Conservation (phyloP, 176 grass and related monocot species). For the Lolium rigidum region DNA sequence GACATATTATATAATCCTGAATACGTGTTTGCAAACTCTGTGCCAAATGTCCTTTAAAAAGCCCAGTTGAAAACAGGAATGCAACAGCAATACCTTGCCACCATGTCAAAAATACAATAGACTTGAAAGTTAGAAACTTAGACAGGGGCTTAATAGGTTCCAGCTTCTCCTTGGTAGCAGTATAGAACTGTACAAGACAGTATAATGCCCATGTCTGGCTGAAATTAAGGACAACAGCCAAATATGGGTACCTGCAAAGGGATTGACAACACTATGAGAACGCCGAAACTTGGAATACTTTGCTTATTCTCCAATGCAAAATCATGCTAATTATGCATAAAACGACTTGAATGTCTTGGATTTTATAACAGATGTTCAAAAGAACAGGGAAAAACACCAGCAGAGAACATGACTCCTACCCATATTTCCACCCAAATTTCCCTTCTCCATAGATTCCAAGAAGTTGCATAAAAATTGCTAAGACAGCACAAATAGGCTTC, state of each 20-base stretch:
- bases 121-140: slow-evolving; percentile 99
- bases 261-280: slow-evolving; percentile 27
- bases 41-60: slow-evolving; percentile 91
- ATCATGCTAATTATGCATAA: slow-evolving; percentile 20
- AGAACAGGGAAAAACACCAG: neutral
- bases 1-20: slow-evolving; percentile 98
- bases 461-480: slow-evolving; percentile 86
- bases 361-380: neutral
- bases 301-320: neutral
- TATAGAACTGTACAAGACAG: slow-evolving; percentile 97
- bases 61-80: slow-evolving; percentile 91
- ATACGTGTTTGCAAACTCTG: slow-evolving; percentile 89
- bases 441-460: slow-evolving; percentile 94
- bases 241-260: slow-evolving; percentile 88
- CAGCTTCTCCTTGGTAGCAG: slow-evolving; percentile 90
- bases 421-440: slow-evolving; percentile 96
- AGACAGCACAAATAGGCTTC: slow-evolving; percentile 90
- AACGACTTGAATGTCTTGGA: neutral
- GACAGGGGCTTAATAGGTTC: slow-evolving; percentile 93
- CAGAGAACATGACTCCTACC: slow-evolving; percentile 56
- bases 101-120: slow-evolving; percentile 99
- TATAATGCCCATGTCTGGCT: slow-evolving; percentile 99
- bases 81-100: slow-evolving; percentile 98
- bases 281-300: slow-evolving; percentile 4
- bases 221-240: slow-evolving; percentile 94